These are phyloP conservation scores for Diaporthe destruens DNA, from an alignment of 2,329 filamentous ascomycete species.

Conservation along the genomic window DNA sequence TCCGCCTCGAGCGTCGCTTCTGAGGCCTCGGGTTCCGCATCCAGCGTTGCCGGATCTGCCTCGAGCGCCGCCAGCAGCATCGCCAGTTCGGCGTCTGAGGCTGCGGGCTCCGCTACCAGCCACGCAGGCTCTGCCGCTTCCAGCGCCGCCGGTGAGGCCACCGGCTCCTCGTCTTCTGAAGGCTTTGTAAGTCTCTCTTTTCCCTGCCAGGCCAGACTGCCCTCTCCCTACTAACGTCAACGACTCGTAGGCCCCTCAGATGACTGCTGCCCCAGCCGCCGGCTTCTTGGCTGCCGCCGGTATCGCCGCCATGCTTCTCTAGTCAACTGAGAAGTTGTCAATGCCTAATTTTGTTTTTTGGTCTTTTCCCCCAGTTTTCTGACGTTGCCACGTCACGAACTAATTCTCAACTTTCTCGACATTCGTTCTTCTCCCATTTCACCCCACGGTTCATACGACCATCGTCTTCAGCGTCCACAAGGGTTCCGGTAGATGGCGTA, in stretches of 20 bases:
- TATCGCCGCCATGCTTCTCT: conserved; percentile 63
- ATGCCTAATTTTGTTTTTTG: conserved; percentile 1
- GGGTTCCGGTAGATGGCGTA: conserved; percentile 22
- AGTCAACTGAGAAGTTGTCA: conserved; percentile 45
- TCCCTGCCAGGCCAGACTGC: background rate
- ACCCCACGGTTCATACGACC: conserved; percentile 25
- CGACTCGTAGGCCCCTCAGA: conserved; percentile 51
- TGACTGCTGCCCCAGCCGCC: conserved; percentile 57
- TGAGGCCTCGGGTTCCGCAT: conserved; percentile 42
- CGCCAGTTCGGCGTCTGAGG: conserved; percentile 42
- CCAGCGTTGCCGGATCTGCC: conserved; percentile 46
- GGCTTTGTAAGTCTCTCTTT: conserved; percentile 46
- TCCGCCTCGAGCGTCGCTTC: conserved; percentile 43
- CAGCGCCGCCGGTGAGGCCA: background rate
- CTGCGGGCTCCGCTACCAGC: conserved; percentile 40
- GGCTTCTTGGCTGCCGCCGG: conserved; percentile 64
- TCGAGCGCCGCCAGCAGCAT: conserved; percentile 43
- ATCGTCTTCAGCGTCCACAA: conserved; percentile 29
- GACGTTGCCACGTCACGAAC: conserved; percentile 17
- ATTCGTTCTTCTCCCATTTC: conserved; percentile 30
- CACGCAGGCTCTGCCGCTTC: conserved; percentile 35
- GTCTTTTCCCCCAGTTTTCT: conserved; percentile 9
- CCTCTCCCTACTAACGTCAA: conserved; percentile 34
- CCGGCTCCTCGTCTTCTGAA: conserved; percentile 41
- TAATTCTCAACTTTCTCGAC: conserved; percentile 39